phyloP scores from a whole-genome alignment of 805 yeast species.

The Candida sithepensis region DNA sequence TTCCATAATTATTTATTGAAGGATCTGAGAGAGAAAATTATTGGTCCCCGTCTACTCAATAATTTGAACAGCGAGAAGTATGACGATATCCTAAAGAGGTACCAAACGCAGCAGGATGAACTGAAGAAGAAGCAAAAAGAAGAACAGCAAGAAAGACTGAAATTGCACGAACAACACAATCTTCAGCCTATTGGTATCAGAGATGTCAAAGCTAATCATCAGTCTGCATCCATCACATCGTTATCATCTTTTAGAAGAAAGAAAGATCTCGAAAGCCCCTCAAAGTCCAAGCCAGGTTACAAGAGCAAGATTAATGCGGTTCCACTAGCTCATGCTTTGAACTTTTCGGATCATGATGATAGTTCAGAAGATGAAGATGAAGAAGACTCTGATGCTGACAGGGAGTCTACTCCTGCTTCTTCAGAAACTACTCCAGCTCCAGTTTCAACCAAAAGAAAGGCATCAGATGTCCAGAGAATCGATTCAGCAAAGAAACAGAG shows the following conservation, averaged over 20 bases:
- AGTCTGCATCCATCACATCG: constrained; percentile 17
- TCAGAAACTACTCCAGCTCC: constrained; percentile 13
- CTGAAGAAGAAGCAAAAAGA: constrained; percentile 15
- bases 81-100: constrained; percentile 43
- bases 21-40: constrained; percentile 69
- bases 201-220: constrained; percentile 20
- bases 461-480: background rate
- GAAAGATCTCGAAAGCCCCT: constrained; percentile 53
- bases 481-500: constrained; percentile 2
- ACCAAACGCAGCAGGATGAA: constrained; percentile 26
- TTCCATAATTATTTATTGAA: constrained; percentile 58
- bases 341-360: constrained; percentile 34
- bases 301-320: constrained; percentile 30
- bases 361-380: constrained; percentile 24
- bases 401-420: constrained; percentile 24
- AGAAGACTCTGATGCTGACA: constrained; percentile 19
- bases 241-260: constrained; percentile 34
- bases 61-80: constrained; percentile 55
- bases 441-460: constrained; percentile 23
- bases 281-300: constrained; percentile 23
- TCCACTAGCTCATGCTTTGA: constrained; percentile 55
- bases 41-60: constrained; percentile 66
- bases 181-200: constrained; percentile 12
- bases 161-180: constrained; percentile 5
- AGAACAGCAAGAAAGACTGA: constrained; percentile 7